Percentiles rank a stretch among this genome's conserved stretches.
Evolutionary conservation across 306 rosid species (phyloP).

Genomic region (Adenanthera pavonina): DNA sequence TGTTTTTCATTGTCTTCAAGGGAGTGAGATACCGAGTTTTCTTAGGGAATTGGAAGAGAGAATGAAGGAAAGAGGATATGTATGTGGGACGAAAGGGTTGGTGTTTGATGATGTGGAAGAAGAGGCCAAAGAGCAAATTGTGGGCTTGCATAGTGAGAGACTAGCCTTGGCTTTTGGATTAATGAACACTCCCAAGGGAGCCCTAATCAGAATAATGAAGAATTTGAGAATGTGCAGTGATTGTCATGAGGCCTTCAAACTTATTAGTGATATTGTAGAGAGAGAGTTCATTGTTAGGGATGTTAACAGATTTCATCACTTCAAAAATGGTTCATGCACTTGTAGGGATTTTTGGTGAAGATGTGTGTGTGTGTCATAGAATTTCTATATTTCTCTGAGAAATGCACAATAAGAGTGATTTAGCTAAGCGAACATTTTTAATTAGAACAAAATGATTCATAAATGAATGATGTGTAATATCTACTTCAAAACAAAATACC

Average conservation of each 20-base stretch:
- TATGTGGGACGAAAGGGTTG: constrained; percentile 64
- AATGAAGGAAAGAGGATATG: constrained; percentile 81
- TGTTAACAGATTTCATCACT: constrained; percentile 87
- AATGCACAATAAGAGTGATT: neutral
- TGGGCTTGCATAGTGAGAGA: constrained; percentile 84
- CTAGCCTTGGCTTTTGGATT: constrained; percentile 85
- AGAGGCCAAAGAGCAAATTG: constrained; percentile 68
- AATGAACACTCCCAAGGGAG: constrained; percentile 66
- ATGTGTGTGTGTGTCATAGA: neutral
- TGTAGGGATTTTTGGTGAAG: constrained; percentile 75
- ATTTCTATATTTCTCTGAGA: constrained; percentile 22
- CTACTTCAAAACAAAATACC: neutral
- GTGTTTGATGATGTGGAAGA: constrained; percentile 79
- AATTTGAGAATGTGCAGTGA: constrained; percentile 81
- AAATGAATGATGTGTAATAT: neutral
- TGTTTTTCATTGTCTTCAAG: constrained; percentile 46
- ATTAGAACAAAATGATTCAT: neutral
- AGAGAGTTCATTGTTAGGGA: constrained; percentile 83
- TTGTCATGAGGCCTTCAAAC: constrained; percentile 80
- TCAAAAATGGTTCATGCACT: constrained; percentile 63
- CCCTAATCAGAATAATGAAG: constrained; percentile 80
- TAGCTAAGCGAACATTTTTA: neutral
- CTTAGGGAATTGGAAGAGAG: constrained; percentile 62
- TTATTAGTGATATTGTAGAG: constrained; percentile 73
- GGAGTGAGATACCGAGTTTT: constrained; percentile 51